phyloP scores from a whole-genome alignment of 2,329 filamentous ascomycete genomes.

The Cladosporium velox region DNA sequence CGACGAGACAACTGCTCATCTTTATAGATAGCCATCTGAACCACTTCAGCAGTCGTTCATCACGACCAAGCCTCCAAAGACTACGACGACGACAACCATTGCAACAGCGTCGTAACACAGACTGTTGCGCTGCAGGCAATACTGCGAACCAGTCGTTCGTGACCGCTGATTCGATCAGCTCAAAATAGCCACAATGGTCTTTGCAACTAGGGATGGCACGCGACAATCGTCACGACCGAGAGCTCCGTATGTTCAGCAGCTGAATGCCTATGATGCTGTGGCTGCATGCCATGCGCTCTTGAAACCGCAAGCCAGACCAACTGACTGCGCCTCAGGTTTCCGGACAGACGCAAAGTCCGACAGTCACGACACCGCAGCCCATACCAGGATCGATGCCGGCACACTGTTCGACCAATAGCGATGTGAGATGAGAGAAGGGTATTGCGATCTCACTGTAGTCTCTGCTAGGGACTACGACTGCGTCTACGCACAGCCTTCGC shows the following conservation, averaged over 20 bases:
- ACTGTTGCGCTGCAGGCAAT: neutral
- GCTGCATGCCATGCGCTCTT: neutral
- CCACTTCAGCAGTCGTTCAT: neutral
- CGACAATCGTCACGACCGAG: neutral
- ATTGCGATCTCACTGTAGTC: neutral
- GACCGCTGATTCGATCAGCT: neutral
- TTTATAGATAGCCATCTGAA: neutral
- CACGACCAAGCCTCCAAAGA: neutral
- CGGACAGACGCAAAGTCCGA: neutral
- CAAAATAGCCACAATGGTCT: neutral
- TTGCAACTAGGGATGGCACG: neutral
- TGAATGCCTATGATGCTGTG: slow-evolving; percentile 6
- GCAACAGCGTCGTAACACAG: neutral
- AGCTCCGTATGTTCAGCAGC: neutral
- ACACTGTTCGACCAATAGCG: neutral
- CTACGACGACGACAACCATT: neutral
- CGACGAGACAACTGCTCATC: neutral
- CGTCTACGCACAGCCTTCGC: neutral
- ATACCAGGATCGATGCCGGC: neutral
- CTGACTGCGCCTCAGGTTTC: slow-evolving; percentile 3
- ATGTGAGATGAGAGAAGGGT: neutral
- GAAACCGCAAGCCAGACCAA: neutral
- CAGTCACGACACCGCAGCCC: neutral
- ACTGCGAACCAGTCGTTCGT: neutral
- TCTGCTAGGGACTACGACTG: neutral